Conservation (phyloP, 2,329 filamentous ascomycete genomes). For the Balansia obtecta region DNA sequence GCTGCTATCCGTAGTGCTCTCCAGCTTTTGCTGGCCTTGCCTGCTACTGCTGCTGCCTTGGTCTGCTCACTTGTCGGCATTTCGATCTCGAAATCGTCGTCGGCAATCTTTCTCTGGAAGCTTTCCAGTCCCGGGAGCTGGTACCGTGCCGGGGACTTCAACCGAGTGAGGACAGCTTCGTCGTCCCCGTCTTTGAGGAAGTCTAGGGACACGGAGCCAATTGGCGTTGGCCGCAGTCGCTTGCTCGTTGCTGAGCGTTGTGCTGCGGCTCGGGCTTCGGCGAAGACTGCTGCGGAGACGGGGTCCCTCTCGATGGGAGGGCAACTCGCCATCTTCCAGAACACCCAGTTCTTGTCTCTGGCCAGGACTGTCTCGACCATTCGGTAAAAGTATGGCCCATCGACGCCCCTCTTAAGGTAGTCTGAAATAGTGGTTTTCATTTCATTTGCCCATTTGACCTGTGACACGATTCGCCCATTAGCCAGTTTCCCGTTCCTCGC, state of each 20-base stretch:
- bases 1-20: slow-evolving; percentile 72
- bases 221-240: slow-evolving; percentile 52
- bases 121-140: slow-evolving; percentile 55
- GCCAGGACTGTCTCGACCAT: slow-evolving; percentile 95
- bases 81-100: slow-evolving; percentile 75
- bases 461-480: not conserved
- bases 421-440: slow-evolving; percentile 70
- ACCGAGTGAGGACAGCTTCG: slow-evolving; percentile 48
- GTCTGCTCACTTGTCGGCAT: slow-evolving; percentile 57
- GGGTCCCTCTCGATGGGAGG: slow-evolving; percentile 70
- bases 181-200: slow-evolving; percentile 62
- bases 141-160: slow-evolving; percentile 55
- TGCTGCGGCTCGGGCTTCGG: slow-evolving; percentile 54
- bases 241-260: slow-evolving; percentile 58
- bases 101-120: slow-evolving; percentile 62
- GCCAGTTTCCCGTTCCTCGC: not conserved
- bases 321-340: slow-evolving; percentile 94
- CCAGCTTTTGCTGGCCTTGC: slow-evolving; percentile 85
- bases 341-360: slow-evolving; percentile 96
- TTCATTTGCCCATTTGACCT: slow-evolving; percentile 72
- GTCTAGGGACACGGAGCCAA: slow-evolving; percentile 62
- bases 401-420: slow-evolving; percentile 68
- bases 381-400: slow-evolving; percentile 87
- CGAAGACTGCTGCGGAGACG: slow-evolving; percentile 56
- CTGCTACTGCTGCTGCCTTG: slow-evolving; percentile 44